phyloP scores from a whole-genome alignment of 345 rosid species.

The Citrus inodora region DNA sequence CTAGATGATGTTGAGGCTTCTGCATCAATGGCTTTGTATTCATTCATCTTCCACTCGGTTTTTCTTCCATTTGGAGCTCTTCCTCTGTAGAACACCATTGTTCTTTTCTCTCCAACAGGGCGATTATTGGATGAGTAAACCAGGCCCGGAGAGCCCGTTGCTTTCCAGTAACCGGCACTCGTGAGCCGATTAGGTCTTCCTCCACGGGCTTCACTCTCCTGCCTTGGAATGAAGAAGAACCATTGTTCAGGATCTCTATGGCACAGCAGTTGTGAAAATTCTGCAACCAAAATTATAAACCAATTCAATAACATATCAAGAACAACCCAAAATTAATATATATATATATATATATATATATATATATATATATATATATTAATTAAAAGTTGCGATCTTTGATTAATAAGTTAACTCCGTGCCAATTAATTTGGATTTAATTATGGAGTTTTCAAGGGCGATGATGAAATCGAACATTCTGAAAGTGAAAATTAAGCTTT shows the following conservation, averaged over 20 bases:
- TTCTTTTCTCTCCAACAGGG: constrained; percentile 35
- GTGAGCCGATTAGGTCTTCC: constrained; percentile 44
- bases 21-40: constrained; percentile 31
- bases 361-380: no score
- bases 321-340: neutral
- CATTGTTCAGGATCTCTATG: constrained; percentile 40
- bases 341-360: no score
- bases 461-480: no score
- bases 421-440: no score
- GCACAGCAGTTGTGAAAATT: constrained; percentile 26
- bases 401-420: no score
- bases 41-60: constrained; percentile 55
- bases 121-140: constrained; percentile 32
- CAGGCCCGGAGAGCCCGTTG: constrained; percentile 37
- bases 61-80: constrained; percentile 43
- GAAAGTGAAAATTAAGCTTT: no score
- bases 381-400: neutral
- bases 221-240: constrained; percentile 48
- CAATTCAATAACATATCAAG: neutral
- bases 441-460: no score
- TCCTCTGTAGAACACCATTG: constrained; percentile 48
- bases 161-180: constrained; percentile 43
- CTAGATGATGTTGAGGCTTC: constrained; percentile 9
- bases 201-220: constrained; percentile 36
- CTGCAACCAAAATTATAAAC: constrained; percentile 11